Base-by-base conservation (phyloP, 2,329 filamentous ascomycete species). In the Colletotrichum australisinense region DNA sequence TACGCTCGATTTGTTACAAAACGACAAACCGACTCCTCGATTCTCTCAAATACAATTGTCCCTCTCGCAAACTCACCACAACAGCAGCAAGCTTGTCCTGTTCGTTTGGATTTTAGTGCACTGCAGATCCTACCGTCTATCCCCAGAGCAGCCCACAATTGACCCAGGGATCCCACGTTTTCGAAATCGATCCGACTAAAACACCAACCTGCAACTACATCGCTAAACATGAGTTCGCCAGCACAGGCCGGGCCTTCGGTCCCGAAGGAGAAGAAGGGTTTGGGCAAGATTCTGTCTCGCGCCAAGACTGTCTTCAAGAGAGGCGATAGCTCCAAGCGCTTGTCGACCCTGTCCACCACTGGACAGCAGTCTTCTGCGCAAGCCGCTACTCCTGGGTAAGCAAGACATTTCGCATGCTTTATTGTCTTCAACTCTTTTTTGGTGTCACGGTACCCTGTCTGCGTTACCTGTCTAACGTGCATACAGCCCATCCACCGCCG, bases 281-380 rank as follows among this genome's bases (percentile, higher is more conserved):
- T 89, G 32, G 84, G 84, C 67, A 88, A 83, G 77, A 81, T 89
- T 24, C 74, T 89, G 38, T 84, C 84, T 46, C 83, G 86, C 46
- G 83, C 88, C 78, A 89, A 85, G 83, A 86, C 86, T 3, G 86
- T 87, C 38, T 82, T 89, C 69, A 88, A 82, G 79, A 85, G 82
- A 75, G 80, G 83, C 73, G 85, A 86, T 14, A 67, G 78, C 63
- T 74, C 73, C 49, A 75, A 75, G 73, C 65, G 69, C 22, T 32
- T 58, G 42, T 72, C 73, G 30, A 66, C 69, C 24, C n/a, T 73
- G n/a, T 58, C 65, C 42, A 46, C 73, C 24, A 49, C 71, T 24
- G 53, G 38, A 16, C 68, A 72, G 59, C 71, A 66, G 69, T 56
- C 69, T 63, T 24, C 63, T 58, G 66, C 38, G 26, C 70, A 73